phyloP scores from a whole-genome alignment of 129 eudicot genomes.

The Kitagawia praeruptora region DNA sequence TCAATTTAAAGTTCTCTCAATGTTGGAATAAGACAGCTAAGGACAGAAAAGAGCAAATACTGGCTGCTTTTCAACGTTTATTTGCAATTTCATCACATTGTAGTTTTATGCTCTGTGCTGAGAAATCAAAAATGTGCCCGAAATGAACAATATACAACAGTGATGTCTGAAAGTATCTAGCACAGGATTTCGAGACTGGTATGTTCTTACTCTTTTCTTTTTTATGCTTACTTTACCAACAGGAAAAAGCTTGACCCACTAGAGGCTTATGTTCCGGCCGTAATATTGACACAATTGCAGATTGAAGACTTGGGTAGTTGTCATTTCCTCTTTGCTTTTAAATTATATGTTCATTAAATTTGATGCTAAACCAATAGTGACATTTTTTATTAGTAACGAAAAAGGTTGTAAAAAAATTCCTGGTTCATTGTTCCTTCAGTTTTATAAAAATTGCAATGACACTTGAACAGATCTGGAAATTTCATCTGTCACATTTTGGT shows the following conservation, averaged over 20 bases:
- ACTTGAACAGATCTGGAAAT: not conserved
- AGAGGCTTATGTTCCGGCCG: conserved; percentile 84
- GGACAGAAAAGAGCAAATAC: not conserved
- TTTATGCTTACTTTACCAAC: conserved; percentile 7
- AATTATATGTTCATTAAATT: conserved; percentile 8
- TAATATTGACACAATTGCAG: conserved; percentile 84
- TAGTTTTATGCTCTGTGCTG: not conserved
- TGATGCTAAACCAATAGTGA: not conserved
- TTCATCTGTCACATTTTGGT: not conserved
- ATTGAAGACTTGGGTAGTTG: conserved; percentile 75
- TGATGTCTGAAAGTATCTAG: not conserved
- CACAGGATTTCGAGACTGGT: not conserved
- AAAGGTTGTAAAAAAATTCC: not conserved
- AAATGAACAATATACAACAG: not conserved
- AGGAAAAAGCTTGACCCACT: conserved; percentile 93
- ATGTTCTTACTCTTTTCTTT: not conserved
- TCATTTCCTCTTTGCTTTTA: not conserved
- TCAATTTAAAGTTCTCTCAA: not conserved
- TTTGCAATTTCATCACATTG: not conserved
- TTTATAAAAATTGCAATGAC: not conserved
- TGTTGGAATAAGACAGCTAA: not conserved
- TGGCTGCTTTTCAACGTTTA: not conserved
- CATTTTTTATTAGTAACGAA: not conserved
- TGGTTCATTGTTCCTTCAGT: not conserved
- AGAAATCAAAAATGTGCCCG: not conserved